Base-by-base conservation (phyloP, 805 yeast genomes). In the Scheffersomyces coipomensis region DNA sequence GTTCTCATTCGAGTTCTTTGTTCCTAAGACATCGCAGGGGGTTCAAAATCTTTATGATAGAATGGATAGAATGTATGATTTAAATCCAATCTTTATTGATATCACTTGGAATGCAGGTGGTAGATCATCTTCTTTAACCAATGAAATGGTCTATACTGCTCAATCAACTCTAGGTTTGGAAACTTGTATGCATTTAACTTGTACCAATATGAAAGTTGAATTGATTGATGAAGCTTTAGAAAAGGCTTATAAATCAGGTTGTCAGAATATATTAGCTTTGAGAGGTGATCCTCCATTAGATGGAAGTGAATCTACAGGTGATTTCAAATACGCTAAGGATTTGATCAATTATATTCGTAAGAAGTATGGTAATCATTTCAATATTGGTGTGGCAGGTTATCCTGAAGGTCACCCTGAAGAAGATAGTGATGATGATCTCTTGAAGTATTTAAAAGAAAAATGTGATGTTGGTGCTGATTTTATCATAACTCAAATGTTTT, bases 21-120 rank as follows among this genome's bases (percentile, higher is more conserved):
- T 91, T 18, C 99, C 99, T 33, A 93, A 93, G 71, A 93, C 99
- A 0, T 75, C 91, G 17, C 97, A 93, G 63, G 99, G 99, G 58
- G 93, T 91, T 18, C 96, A 89, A 60, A 93, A 93, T 60, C 72
- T 93, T 43, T 91, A 90, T 67, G 98, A 93, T 62, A 76, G 99
- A 58, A 91, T 93, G 90, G 98, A 93, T 58, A 79, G 97, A 61
- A 93, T 93, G 99, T 88, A 87, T 62, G 88, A 86, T 48, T 72
- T 88, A 52, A 83, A 82, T 47, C 99, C 99, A 2, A 80, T 86
- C 47, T 93, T 93, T 62, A 82, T 93, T 43, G 99, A 93, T 58
- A 86, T 93, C 47, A 93, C 99, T 1, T 93, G 99, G 99, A 91
- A 91, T 56, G 99, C 99, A 3, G 99, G 99, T 29, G 98, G 98